Conservation (phyloP, 176 grass and related monocot genomes). For the Triticum turgidum region DNA sequence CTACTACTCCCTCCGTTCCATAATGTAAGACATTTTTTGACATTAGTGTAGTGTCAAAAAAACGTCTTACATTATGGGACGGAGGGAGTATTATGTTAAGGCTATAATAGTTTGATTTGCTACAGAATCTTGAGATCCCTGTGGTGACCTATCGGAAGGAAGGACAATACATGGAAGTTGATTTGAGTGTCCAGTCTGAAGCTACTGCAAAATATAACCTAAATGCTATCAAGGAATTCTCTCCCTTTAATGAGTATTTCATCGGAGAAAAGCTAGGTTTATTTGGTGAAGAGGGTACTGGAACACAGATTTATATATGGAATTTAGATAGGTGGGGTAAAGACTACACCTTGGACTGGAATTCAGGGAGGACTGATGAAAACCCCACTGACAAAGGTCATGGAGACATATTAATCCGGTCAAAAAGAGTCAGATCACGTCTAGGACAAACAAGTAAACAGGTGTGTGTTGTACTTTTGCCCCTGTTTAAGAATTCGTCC, state of each 20-base stretch:
- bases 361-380: constrained; percentile 38
- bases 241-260: constrained; percentile 89
- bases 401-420: constrained; percentile 82
- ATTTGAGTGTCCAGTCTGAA: constrained; percentile 72
- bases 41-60: too few relatives aligned
- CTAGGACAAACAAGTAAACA: constrained; percentile 63
- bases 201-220: constrained; percentile 60
- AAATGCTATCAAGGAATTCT: constrained; percentile 73
- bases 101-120: constrained; percentile 7
- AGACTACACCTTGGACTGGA: constrained; percentile 74
- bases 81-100: not conserved
- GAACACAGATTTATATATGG: constrained; percentile 91
- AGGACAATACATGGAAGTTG: constrained; percentile 84
- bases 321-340: constrained; percentile 89
- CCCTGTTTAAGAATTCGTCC: too few relatives aligned
- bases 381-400: constrained; percentile 23
- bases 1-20: not conserved
- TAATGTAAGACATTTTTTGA: too few relatives aligned
- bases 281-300: constrained; percentile 68
- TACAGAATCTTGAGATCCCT: constrained; percentile 91
- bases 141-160: constrained; percentile 70
- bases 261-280: constrained; percentile 71
- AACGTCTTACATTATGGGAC: too few relatives aligned
- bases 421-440: constrained; percentile 68
- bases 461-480: constrained; percentile 25